Conservation (phyloP, 1,139 yeast species). For the Wickerhamomyces sp. region DNA sequence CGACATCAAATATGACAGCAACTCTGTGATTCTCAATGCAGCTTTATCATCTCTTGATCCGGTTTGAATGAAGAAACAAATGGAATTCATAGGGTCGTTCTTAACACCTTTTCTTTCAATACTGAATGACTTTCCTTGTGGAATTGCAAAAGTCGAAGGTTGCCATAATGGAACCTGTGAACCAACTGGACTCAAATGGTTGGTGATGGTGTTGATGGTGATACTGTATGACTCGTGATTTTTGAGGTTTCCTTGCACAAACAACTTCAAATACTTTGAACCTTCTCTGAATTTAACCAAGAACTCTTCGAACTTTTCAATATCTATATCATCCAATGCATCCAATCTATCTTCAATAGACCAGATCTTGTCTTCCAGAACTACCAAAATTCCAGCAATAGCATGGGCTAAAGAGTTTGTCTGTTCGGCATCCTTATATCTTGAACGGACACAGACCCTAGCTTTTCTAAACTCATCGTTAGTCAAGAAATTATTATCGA, state of each 20-base stretch:
- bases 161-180: slow-evolving; percentile 6
- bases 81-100: slow-evolving; percentile 44
- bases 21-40: slow-evolving; percentile 34
- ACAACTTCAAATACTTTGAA: slow-evolving; percentile 33
- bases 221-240: slow-evolving; percentile 17
- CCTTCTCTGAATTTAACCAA: slow-evolving; percentile 23
- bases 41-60: slow-evolving; percentile 37
- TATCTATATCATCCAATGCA: slow-evolving; percentile 54
- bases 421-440: slow-evolving; percentile 35
- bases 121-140: slow-evolving; percentile 32
- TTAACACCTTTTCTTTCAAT: slow-evolving; percentile 28
- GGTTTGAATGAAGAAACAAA: slow-evolving; percentile 49
- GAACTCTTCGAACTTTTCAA: slow-evolving; percentile 30
- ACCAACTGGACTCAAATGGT: slow-evolving; percentile 14
- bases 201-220: slow-evolving; percentile 17
- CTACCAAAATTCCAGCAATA: slow-evolving; percentile 41
- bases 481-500: slow-evolving; percentile 11
- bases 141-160: slow-evolving; percentile 34
- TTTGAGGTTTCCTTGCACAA: slow-evolving; percentile 46
- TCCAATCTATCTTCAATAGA: slow-evolving; percentile 45
- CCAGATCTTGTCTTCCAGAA: slow-evolving; percentile 51
- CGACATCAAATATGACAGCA: slow-evolving; percentile 41
- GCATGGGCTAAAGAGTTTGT: slow-evolving; percentile 40
- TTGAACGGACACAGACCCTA: slow-evolving; percentile 37
- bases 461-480: slow-evolving; percentile 37